Conservation (phyloP, 2,329 filamentous ascomycete species). For the Ilyonectria mors-panacis region DNA sequence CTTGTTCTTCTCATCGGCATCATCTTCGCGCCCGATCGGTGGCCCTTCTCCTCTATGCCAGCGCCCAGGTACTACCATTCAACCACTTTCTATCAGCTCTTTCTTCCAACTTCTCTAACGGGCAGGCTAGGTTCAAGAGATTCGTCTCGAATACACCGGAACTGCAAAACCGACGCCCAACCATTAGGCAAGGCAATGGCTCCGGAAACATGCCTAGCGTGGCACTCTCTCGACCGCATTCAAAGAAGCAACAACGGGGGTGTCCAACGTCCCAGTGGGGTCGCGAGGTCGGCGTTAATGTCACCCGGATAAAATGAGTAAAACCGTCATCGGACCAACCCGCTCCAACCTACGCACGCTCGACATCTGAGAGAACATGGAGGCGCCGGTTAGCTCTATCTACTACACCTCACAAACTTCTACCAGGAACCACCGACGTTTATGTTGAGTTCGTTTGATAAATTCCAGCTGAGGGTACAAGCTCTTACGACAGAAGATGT, state of each 20-base stretch:
- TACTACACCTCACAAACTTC: conserved; percentile 98
- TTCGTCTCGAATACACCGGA: conserved; percentile 92
- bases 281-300: conserved; percentile 55
- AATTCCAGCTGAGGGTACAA: conserved; percentile 84
- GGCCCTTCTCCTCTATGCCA: conserved; percentile 89
- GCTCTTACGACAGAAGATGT: conserved; percentile 69
- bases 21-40: conserved; percentile 93
- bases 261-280: conserved; percentile 61
- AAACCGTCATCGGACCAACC: conserved; percentile 55
- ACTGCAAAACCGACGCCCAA: conserved; percentile 74
- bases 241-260: conserved; percentile 67
- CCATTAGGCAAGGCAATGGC: conserved; percentile 43
- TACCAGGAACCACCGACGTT: conserved; percentile 99
- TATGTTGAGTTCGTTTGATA: conserved; percentile 91
- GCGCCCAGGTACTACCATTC: conserved; percentile 73
- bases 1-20: conserved; percentile 91
- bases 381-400: conserved; percentile 86
- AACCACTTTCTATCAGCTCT: neutral
- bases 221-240: conserved; percentile 79
- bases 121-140: conserved; percentile 82
- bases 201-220: conserved; percentile 68
- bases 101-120: conserved; percentile 25
- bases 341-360: conserved; percentile 86
- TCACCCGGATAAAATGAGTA: conserved; percentile 54
- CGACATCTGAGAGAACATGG: conserved; percentile 82